These are phyloP conservation scores for Suhomyces kunorum DNA, from an alignment of 1,139 yeast genomes.

Conservation along the genomic window DNA sequence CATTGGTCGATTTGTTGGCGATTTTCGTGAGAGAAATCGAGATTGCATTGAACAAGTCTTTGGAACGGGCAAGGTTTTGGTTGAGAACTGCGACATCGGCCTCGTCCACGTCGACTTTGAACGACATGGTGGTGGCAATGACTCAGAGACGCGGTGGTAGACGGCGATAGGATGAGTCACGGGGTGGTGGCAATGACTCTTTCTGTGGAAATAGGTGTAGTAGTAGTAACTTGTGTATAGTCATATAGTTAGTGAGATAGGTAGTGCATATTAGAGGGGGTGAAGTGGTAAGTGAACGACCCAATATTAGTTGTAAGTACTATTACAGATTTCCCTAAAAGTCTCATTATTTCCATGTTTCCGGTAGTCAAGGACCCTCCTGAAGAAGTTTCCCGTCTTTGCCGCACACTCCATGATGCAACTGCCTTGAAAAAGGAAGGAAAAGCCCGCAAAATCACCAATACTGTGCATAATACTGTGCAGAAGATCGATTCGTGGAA, in stretches of 20 bases:
- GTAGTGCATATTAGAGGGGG: not conserved
- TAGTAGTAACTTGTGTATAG: too few species aligned
- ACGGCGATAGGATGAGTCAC: not conserved
- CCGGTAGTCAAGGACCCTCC: conserved; percentile 2
- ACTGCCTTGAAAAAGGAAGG: conserved; percentile 27
- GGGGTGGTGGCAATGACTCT: too few species aligned
- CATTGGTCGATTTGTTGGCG: conserved; percentile 58
- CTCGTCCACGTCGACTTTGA: conserved; percentile 63
- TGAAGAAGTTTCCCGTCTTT: conserved; percentile 2
- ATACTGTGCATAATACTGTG: conserved; percentile 20
- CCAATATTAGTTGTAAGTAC: not conserved
- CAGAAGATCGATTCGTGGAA: conserved; percentile 58
- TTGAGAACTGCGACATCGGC: conserved; percentile 83
- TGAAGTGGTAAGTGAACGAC: conserved; percentile 1
- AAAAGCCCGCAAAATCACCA: conserved; percentile 23
- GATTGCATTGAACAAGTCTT: conserved; percentile 57
- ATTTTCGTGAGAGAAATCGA: conserved; percentile 57
- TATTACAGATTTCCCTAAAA: not conserved
- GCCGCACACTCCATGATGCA: conserved; percentile 14
- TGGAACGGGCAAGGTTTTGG: conserved; percentile 65
- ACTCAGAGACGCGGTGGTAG: not conserved
- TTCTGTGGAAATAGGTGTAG: too few species aligned
- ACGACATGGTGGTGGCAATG: conserved; percentile 14
- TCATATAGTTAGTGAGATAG: too few species aligned
- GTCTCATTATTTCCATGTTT: conserved; percentile 1